These are phyloP conservation scores for Pittosporum tobira DNA, from an alignment of 129 eudicot genomes.

Conservation along the genomic window DNA sequence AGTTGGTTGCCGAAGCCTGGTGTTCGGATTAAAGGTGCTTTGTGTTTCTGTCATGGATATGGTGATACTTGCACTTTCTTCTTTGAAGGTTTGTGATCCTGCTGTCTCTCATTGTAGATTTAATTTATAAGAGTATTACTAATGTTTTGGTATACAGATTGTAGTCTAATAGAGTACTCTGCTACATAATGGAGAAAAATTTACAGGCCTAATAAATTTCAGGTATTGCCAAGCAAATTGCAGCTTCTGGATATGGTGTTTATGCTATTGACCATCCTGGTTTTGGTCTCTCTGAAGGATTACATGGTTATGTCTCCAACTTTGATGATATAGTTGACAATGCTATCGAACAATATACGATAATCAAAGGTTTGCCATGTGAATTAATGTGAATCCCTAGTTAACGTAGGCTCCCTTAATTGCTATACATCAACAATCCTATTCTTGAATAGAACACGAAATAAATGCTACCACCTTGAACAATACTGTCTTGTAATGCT, in stretches of 20 bases:
- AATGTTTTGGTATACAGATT: too few species aligned
- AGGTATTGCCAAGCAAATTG: constrained; percentile 88
- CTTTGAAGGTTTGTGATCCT: constrained; percentile 72
- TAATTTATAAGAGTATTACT: too few species aligned
- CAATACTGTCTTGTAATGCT: background rate
- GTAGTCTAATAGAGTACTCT: too few species aligned
- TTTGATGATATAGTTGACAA: constrained; percentile 71
- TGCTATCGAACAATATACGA: constrained; percentile 71
- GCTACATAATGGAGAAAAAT: background rate
- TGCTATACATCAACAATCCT: background rate
- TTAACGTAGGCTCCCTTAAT: background rate
- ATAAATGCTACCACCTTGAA: too few species aligned
- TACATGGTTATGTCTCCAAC: constrained; percentile 66
- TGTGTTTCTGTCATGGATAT: constrained; percentile 96
- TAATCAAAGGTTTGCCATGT: constrained; percentile 59
- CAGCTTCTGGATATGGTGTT: constrained; percentile 83
- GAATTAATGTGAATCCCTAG: background rate
- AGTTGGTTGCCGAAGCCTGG: constrained; percentile 96
- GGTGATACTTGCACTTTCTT: constrained; percentile 97
- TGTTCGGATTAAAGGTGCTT: constrained; percentile 65
- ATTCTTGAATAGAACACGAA: too few species aligned
- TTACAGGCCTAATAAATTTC: constrained; percentile 7
- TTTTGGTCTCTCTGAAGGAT: constrained; percentile 91
- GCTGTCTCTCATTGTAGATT: constrained; percentile 1
- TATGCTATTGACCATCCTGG: constrained; percentile 97